Percentiles rank a stretch among this genome's conserved stretches.
These are phyloP conservation scores for Penicillium diatomitis DNA, from an alignment of 495 filamentous ascomycete species.

Conservation along the genomic window DNA sequence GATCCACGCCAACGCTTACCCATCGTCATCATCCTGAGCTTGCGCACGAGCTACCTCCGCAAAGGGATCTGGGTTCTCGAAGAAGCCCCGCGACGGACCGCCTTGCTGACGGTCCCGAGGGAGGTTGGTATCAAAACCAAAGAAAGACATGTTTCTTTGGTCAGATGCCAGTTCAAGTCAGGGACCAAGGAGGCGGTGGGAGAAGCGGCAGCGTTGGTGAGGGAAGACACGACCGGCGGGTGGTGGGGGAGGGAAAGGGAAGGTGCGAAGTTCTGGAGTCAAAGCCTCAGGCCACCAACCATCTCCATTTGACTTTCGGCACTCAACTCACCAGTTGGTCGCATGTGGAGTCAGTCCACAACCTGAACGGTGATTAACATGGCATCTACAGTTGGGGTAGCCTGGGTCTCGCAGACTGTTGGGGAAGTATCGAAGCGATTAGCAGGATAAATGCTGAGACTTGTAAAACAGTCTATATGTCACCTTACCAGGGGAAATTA, in stretches of 20 bases:
- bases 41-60: conserved; percentile 58
- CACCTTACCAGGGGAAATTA: no score
- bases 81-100: conserved; percentile 57
- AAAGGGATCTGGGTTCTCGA: conserved; percentile 80
- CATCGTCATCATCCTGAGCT: conserved; percentile 57
- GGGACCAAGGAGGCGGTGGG: conserved; percentile 5
- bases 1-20: conserved; percentile 42
- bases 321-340: neutral
- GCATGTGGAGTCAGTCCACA: no score
- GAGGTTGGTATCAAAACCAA: conserved; percentile 67
- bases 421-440: no score
- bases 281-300: conserved; percentile 3
- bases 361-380: neutral
- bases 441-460: no score
- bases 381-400: neutral
- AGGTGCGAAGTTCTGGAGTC: conserved; percentile 11
- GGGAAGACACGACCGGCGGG: conserved; percentile 1
- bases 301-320: no score
- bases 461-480: no score
- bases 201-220: conserved; percentile 7
- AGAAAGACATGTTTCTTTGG: conserved; percentile 62
- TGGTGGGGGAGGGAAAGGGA: conserved; percentile 3
- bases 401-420: no score
- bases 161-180: conserved; percentile 5
- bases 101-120: conserved; percentile 45